These are phyloP conservation scores for Ambrosia artemisiifolia DNA, from an alignment of 129 eudicot species.

Conservation along the genomic window DNA sequence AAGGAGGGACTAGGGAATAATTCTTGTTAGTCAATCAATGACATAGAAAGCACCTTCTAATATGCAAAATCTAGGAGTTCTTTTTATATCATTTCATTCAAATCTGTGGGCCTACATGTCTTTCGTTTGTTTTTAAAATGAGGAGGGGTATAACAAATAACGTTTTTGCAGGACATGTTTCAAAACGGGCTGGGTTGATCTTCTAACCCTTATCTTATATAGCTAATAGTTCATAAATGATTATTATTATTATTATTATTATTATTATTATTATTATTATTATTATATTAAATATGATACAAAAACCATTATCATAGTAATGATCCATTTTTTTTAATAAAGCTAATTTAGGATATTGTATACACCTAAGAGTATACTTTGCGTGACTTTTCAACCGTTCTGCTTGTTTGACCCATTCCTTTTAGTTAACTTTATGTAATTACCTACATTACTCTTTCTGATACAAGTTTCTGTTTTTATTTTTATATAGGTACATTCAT, in stretches of 20 bases:
- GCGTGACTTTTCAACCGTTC: neutral
- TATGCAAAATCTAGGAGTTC: neutral
- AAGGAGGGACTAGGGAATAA: neutral
- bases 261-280: too few relatives aligned
- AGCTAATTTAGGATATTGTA: neutral
- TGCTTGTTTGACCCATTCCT: neutral
- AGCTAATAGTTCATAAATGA: neutral
- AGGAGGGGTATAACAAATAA: neutral
- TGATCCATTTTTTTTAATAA: neutral
- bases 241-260: too few relatives aligned
- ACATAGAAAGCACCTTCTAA: neutral
- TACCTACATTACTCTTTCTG: neutral
- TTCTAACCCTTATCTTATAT: neutral
- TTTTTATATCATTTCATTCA: neutral
- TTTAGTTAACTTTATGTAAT: neutral
- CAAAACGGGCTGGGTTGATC: neutral
- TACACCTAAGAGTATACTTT: neutral
- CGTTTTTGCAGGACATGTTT: neutral
- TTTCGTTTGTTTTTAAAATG: neutral
- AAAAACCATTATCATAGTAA: neutral
- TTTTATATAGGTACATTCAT: slow-evolving; percentile 46
- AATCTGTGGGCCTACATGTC: neutral
- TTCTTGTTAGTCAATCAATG: neutral
- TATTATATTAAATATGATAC: neutral
- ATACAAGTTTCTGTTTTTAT: neutral